These are phyloP conservation scores for Endotrypanum monterogeii DNA, from an alignment of 208 protist species.

Conservation along the genomic window DNA sequence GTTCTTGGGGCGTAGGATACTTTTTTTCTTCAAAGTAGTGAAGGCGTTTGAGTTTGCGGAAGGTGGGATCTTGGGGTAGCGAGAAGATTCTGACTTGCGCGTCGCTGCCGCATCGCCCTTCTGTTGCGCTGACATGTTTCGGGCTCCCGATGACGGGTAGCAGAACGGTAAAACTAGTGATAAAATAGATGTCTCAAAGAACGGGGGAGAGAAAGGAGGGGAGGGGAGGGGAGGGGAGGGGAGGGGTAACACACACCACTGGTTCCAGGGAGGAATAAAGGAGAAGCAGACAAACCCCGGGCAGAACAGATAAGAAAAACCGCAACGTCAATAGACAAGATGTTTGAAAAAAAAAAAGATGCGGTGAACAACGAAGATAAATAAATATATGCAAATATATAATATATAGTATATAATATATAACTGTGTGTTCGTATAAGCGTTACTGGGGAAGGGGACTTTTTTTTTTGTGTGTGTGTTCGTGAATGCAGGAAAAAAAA, in stretches of 20 bases:
- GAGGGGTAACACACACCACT: background rate
- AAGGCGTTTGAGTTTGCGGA: background rate
- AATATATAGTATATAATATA: too few relatives aligned
- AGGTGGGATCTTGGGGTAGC: background rate
- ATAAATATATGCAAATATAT: background rate
- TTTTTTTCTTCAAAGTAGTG: slow-evolving; percentile 11
- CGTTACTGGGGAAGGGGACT: too few relatives aligned
- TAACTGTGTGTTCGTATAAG: too few relatives aligned
- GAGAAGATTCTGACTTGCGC: slow-evolving; percentile 10
- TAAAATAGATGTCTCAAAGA: background rate
- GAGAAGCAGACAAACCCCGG: slow-evolving; percentile 5
- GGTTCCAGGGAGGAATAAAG: slow-evolving; percentile 1
- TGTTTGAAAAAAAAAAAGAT: background rate
- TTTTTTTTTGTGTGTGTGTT: background rate
- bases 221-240: too few relatives aligned
- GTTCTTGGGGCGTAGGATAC: slow-evolving; percentile 26
- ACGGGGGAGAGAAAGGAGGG: slow-evolving; percentile 1
- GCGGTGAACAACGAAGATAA: background rate
- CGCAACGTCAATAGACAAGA: background rate
- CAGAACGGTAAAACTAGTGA: background rate
- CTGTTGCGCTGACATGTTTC: slow-evolving; percentile 8
- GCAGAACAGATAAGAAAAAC: background rate
- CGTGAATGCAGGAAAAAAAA: background rate
- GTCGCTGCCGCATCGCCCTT: slow-evolving; percentile 9
- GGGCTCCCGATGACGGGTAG: background rate